Conservation (phyloP, 805 yeast genomes). For the Starmera quercuum region DNA sequence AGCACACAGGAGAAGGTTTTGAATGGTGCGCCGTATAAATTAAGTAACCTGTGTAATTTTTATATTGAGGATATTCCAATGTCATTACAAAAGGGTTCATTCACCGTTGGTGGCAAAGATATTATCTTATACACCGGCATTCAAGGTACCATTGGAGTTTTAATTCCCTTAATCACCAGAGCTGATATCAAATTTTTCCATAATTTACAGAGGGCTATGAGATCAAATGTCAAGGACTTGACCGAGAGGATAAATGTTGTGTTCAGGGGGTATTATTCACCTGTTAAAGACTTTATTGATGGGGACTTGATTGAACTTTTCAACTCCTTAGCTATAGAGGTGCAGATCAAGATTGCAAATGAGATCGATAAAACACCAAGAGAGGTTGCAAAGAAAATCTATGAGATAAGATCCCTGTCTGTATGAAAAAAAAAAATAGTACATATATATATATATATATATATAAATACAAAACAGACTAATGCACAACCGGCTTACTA, state of each 20-base stretch:
- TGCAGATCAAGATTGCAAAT: slow-evolving; percentile 16
- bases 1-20: slow-evolving; percentile 24
- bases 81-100: slow-evolving; percentile 43
- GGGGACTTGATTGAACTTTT: slow-evolving; percentile 75
- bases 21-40: slow-evolving; percentile 47
- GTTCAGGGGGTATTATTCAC: slow-evolving; percentile 77
- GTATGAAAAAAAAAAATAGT: slow-evolving; percentile 3
- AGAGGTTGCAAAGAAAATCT: slow-evolving; percentile 44
- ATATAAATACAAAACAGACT: not conserved
- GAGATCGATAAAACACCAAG: slow-evolving; percentile 37
- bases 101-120: slow-evolving; percentile 59
- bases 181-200: slow-evolving; percentile 55
- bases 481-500: not conserved
- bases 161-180: slow-evolving; percentile 58
- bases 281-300: slow-evolving; percentile 69
- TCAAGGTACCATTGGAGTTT: slow-evolving; percentile 72
- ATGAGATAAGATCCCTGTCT: slow-evolving; percentile 37
- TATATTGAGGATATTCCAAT: slow-evolving; percentile 67
- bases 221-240: slow-evolving; percentile 18
- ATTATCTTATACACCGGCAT: slow-evolving; percentile 65
- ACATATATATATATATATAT: slow-evolving; percentile 1
- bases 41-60: slow-evolving; percentile 47
- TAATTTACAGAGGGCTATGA: slow-evolving; percentile 42
- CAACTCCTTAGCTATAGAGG: slow-evolving; percentile 7
- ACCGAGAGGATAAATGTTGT: slow-evolving; percentile 60